Evolutionary conservation across 2,329 filamentous ascomycete genomes (phyloP).

Genomic region (Diatrype stigma): DNA sequence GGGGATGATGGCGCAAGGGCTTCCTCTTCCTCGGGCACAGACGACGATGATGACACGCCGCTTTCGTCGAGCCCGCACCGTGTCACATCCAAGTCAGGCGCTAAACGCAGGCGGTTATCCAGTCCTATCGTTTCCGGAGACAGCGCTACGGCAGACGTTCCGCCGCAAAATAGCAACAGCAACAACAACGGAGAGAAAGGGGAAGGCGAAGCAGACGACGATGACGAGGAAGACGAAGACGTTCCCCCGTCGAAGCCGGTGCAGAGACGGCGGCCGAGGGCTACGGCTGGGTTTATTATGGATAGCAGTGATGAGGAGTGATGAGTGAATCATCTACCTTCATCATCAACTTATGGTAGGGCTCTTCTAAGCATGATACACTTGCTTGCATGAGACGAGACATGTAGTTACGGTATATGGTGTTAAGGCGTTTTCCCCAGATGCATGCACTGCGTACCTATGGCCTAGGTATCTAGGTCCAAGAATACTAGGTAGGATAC

Average conservation of each 20-base stretch:
- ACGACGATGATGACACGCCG: constrained; percentile 37
- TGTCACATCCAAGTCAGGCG: constrained; percentile 11
- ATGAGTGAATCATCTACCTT: too few species aligned
- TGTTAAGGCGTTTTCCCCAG: not conserved
- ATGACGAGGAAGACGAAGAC: constrained; percentile 33
- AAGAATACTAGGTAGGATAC: too few species aligned
- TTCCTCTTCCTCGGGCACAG: constrained; percentile 22
- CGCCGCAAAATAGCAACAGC: not conserved
- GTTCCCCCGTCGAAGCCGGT: constrained; percentile 31
- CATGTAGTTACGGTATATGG: not conserved
- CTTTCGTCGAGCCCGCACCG: constrained; percentile 35
- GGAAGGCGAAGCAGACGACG: constrained; percentile 6
- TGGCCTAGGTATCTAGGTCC: too few species aligned
- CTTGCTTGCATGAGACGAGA: not conserved
- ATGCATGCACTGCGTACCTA: not conserved
- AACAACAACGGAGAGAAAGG: not conserved
- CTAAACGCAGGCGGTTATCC: constrained; percentile 26
- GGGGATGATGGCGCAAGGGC: constrained; percentile 27
- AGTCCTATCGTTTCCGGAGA: constrained; percentile 3
- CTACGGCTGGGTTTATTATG: constrained; percentile 51
- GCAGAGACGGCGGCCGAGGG: constrained; percentile 37
- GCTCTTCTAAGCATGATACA: too few species aligned
- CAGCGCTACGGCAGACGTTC: not conserved
- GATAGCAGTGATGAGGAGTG: constrained; percentile 58
- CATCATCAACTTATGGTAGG: too few species aligned